Evolutionary conservation across 495 filamentous ascomycete genomes (phyloP).

Genomic region (Rusavskia elegans): DNA sequence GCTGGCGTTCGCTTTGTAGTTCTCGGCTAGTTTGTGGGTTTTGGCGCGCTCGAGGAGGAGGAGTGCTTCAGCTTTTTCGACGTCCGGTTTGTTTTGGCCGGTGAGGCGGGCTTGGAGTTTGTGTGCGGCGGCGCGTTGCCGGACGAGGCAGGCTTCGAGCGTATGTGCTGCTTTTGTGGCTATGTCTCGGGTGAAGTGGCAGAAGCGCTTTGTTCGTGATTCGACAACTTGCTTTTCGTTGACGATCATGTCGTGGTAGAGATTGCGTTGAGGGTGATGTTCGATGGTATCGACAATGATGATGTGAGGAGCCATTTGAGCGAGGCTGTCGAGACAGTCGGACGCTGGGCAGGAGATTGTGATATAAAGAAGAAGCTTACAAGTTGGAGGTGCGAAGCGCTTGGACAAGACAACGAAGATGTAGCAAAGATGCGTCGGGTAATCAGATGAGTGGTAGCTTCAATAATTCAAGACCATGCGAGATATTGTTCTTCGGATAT

Average conservation of each 20-base stretch:
- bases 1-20: neutral
- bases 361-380: neutral
- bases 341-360: neutral
- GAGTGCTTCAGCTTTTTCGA: neutral
- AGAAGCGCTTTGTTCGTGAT: neutral
- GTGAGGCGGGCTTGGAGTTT: no score
- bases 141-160: no score
- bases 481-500: no score
- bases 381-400: neutral
- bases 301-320: neutral
- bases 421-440: neutral
- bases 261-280: neutral
- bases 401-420: neutral
- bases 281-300: neutral
- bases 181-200: no score
- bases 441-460: neutral
- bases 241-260: neutral
- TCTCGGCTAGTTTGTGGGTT: neutral
- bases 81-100: neutral
- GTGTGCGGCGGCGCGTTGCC: no score
- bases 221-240: neutral
- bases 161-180: no score
- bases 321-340: neutral
- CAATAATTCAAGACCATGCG: no score
- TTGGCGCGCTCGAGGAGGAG: neutral